Evolutionary conservation across 768 basidiomycete species (phyloP).

Genomic region (Boletus edulis): DNA sequence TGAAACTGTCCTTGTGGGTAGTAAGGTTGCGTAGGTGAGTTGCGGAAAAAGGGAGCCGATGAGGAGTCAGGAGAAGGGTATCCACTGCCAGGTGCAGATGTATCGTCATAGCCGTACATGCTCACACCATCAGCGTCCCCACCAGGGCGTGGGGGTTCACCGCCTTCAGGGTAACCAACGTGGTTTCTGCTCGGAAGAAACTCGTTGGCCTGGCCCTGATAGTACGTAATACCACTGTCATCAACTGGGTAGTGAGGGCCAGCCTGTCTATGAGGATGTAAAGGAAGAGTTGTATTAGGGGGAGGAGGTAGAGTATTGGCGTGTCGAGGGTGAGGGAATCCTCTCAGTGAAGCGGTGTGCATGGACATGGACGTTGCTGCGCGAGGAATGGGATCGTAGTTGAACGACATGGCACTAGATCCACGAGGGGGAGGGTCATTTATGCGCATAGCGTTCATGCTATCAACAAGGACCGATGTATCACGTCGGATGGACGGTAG

Average conservation of each 20-base stretch:
- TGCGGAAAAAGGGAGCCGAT: conserved; percentile 16
- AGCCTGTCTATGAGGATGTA: conserved; percentile 17
- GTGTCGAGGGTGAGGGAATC: conserved; percentile 38
- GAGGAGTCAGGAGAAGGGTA: conserved; percentile 24
- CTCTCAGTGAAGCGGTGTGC: conserved; percentile 31
- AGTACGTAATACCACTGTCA: conserved; percentile 23
- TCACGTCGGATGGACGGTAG: conserved; percentile 38
- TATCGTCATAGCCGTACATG: conserved; percentile 40
- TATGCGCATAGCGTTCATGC: conserved; percentile 55
- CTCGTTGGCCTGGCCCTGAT: conserved; percentile 11
- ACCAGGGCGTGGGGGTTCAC: conserved; percentile 22
- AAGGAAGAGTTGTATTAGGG: conserved; percentile 22
- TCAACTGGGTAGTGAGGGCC: conserved; percentile 35
- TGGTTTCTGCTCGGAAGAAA: conserved; percentile 23
- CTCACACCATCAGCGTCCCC: conserved; percentile 37
- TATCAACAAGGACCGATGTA: conserved; percentile 44
- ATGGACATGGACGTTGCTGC: conserved; percentile 58
- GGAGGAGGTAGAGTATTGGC: conserved; percentile 41
- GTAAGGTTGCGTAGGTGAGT: conserved; percentile 19
- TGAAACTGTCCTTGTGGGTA: conserved; percentile 21
- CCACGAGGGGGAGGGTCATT: conserved; percentile 38
- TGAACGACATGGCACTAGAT: conserved; percentile 27
- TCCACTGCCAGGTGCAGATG: conserved; percentile 30
- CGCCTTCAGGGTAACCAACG: conserved; percentile 26
- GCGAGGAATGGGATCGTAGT: conserved; percentile 49